phyloP scores from a whole-genome alignment of 1,284 basidiomycete genomes.

The Cyathus olla region DNA sequence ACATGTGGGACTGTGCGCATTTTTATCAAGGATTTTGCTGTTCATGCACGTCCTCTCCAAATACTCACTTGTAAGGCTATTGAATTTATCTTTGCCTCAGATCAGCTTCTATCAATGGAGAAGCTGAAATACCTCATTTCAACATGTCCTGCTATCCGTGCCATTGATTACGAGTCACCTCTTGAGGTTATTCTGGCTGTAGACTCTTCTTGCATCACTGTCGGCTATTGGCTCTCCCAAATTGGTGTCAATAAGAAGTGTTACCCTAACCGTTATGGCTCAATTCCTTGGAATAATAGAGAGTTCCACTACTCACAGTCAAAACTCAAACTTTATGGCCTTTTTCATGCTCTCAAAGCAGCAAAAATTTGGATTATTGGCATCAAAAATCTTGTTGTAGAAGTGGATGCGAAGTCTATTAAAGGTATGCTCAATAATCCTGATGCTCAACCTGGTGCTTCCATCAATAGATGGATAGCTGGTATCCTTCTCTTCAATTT shows the following conservation, averaged over 20 bases:
- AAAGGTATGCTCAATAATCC: conserved; percentile 57
- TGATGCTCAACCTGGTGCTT: conserved; percentile 41
- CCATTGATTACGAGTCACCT: conserved; percentile 36
- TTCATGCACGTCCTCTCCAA: conserved; percentile 24
- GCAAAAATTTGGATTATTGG: conserved; percentile 9
- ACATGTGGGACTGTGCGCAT: too few species aligned
- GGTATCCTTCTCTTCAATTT: conserved; percentile 50
- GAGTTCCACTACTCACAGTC: conserved; percentile 54
- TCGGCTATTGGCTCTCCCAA: conserved; percentile 35
- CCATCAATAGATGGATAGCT: conserved; percentile 54
- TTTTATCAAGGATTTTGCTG: too few species aligned
- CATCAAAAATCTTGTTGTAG: conserved; percentile 47
- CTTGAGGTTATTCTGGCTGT: too few species aligned
- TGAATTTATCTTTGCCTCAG: conserved; percentile 33
- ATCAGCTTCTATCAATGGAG: conserved; percentile 32
- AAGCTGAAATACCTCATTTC: conserved; percentile 35
- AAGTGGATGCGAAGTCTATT: conserved; percentile 53
- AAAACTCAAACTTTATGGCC: conserved; percentile 53
- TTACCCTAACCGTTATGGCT: conserved; percentile 40
- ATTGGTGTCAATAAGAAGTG: conserved; percentile 9
- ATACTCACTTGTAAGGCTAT: conserved; percentile 22
- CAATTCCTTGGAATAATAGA: conserved; percentile 44
- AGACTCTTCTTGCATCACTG: conserved; percentile 43
- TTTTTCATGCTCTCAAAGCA: conserved; percentile 41
- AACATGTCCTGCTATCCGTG: conserved; percentile 31